Conservation (phyloP, 805 yeast species). For the Yamadazyma laniorum region DNA sequence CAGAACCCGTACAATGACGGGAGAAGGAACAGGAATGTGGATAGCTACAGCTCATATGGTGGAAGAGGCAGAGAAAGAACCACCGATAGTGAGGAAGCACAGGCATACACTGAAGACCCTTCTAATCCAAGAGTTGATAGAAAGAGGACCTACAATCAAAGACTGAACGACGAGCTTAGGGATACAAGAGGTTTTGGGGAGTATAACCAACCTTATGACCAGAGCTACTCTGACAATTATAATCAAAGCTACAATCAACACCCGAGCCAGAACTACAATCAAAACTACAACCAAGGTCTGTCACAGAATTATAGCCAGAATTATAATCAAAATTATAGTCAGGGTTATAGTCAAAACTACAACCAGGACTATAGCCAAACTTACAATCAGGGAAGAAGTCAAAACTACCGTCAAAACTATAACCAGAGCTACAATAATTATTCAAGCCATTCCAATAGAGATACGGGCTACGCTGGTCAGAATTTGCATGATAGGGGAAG, state of each 20-base stretch:
- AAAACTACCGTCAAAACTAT: neutral
- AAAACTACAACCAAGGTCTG: too few species aligned
- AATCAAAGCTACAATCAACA: too few species aligned
- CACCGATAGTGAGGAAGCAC: conserved; percentile 10
- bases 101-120: conserved; percentile 5
- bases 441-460: neutral
- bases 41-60: conserved; percentile 5
- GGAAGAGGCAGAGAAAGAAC: conserved; percentile 16
- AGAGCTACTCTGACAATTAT: too few species aligned
- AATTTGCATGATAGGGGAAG: neutral
- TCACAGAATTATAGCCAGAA: too few species aligned
- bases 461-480: neutral
- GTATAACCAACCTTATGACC: too few species aligned
- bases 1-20: conserved; percentile 6
- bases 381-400: neutral
- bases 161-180: too few species aligned
- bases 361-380: neutral
- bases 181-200: too few species aligned
- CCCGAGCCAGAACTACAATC: too few species aligned
- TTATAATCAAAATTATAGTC: too few species aligned
- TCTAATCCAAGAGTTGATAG: conserved; percentile 18
- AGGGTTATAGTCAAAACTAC: too few species aligned
- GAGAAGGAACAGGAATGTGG: conserved; percentile 6
- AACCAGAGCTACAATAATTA: neutral
- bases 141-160: conserved; percentile 5